A percentile compares a stretch with the other conserved stretches of the same genome.
Conservation (phyloP, 176 grass and related monocot genomes). For the Musa beccarii region DNA sequence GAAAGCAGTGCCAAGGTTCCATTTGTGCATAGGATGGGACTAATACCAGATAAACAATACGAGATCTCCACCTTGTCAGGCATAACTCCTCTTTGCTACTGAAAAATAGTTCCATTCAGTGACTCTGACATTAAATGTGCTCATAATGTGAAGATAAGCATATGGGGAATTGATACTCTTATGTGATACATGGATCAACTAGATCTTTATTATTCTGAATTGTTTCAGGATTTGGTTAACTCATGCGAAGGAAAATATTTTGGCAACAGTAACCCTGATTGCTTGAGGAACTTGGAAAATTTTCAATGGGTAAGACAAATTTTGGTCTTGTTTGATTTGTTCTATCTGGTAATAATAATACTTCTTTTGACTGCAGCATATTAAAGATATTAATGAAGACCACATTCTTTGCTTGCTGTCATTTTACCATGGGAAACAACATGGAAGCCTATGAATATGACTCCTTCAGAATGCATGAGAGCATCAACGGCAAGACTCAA, state of each 20-base stretch:
- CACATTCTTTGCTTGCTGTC: constrained; percentile 50
- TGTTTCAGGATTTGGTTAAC: constrained; percentile 33
- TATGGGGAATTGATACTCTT: no score
- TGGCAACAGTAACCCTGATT: constrained; percentile 35
- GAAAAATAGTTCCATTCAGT: no score
- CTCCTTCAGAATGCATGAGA: constrained; percentile 17
- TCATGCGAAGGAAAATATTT: constrained; percentile 47
- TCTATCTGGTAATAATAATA: not conserved
- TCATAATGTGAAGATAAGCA: no score
- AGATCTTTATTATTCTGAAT: not conserved
- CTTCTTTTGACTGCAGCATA: constrained; percentile 28
- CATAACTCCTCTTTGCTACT: not conserved
- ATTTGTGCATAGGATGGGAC: constrained; percentile 43
- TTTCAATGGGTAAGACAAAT: constrained; percentile 32
- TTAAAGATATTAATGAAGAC: constrained; percentile 42
- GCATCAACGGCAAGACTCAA: not conserved
- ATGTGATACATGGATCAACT: no score
- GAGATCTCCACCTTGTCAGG: constrained; percentile 21
- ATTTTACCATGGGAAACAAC: constrained; percentile 37
- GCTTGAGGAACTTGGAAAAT: constrained; percentile 27
- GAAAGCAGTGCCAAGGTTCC: constrained; percentile 48
- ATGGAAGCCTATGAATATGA: constrained; percentile 34
- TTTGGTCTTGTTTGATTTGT: not conserved
- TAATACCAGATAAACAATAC: constrained; percentile 56
- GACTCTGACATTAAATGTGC: no score